These are phyloP conservation scores for Mortierella sp. DNA, from an alignment of 371 early-diverging fungal species.

Conservation along the genomic window DNA sequence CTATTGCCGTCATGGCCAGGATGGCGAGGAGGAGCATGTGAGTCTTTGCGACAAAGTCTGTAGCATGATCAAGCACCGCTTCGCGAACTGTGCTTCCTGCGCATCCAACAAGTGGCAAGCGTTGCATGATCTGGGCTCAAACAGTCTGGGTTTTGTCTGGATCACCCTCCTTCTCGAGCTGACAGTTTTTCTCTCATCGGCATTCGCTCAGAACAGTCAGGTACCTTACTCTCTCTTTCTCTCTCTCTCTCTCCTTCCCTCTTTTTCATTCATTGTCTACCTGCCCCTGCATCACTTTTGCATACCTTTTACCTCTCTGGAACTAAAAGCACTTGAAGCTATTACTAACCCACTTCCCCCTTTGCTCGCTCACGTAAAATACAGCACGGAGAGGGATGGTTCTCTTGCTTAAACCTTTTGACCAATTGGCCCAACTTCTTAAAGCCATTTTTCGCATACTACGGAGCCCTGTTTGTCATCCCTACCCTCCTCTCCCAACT, in stretches of 20 bases:
- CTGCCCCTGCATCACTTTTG: not conserved
- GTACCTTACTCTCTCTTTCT: not conserved
- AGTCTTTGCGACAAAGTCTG: conserved; percentile 4
- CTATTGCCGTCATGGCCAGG: conserved; percentile 5
- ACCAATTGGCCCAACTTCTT: conserved; percentile 48
- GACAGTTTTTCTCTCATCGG: conserved; percentile 24
- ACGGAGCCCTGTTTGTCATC: conserved; percentile 32
- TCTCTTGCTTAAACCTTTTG: conserved; percentile 22
- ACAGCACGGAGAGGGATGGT: conserved; percentile 21
- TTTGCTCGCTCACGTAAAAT: not conserved
- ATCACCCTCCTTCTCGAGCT: conserved; percentile 39
- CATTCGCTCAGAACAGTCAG: conserved; percentile 18
- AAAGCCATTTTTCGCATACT: conserved; percentile 42
- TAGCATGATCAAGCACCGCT: conserved; percentile 25
- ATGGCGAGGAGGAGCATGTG: not conserved
- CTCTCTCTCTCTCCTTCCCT: not conserved
- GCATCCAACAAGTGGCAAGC: conserved; percentile 17
- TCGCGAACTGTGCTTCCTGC: conserved; percentile 25
- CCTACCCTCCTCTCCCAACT: conserved; percentile 48
- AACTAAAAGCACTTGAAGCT: not conserved
- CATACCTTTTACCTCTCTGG: not conserved
- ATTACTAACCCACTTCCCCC: not conserved
- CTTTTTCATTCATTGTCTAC: not conserved
- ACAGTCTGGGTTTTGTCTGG: conserved; percentile 48
- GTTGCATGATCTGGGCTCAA: conserved; percentile 36